phyloP scores from a whole-genome alignment of 2,329 filamentous ascomycete genomes.

The Orbilia quercus region DNA sequence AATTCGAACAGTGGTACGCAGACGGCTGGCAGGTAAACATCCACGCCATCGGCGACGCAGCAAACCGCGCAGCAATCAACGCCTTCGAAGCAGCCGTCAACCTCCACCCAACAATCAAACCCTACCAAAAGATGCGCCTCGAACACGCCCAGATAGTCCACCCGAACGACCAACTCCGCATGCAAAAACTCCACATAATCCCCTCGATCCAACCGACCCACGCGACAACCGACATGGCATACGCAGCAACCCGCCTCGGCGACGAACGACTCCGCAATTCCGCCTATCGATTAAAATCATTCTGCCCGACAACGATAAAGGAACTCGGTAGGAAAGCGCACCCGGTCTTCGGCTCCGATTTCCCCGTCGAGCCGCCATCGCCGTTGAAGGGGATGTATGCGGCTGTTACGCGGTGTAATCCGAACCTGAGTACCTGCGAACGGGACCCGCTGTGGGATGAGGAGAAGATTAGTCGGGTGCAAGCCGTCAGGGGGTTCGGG shows the following conservation, averaged over 20 bases:
- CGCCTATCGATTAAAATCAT: conserved; percentile 75
- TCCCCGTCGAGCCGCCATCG: conserved; percentile 76
- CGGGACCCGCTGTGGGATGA: conserved; percentile 70
- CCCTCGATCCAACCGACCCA: conserved; percentile 78
- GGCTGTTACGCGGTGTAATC: conserved; percentile 72
- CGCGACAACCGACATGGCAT: conserved; percentile 77
- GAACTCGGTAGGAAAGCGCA: not conserved
- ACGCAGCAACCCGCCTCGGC: conserved; percentile 73
- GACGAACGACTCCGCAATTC: conserved; percentile 67
- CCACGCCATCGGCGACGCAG: conserved; percentile 77
- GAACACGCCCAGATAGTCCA: conserved; percentile 76
- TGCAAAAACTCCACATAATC: conserved; percentile 71
- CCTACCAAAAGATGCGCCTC: conserved; percentile 71
- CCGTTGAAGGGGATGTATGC: conserved; percentile 77
- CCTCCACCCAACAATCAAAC: conserved; percentile 69
- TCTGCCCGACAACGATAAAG: conserved; percentile 65
- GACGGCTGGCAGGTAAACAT: conserved; percentile 76
- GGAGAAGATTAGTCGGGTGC: conserved; percentile 70
- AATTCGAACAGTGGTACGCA: conserved; percentile 67
- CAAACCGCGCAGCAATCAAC: conserved; percentile 74
- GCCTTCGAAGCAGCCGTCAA: conserved; percentile 67
- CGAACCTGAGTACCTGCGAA: conserved; percentile 64
- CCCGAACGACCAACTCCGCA: conserved; percentile 72
- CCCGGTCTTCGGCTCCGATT: conserved; percentile 73
- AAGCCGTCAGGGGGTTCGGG: conserved; percentile 74